Conservation (phyloP, 352 stramenopile species). For the Plasmopara muralis region DNA sequence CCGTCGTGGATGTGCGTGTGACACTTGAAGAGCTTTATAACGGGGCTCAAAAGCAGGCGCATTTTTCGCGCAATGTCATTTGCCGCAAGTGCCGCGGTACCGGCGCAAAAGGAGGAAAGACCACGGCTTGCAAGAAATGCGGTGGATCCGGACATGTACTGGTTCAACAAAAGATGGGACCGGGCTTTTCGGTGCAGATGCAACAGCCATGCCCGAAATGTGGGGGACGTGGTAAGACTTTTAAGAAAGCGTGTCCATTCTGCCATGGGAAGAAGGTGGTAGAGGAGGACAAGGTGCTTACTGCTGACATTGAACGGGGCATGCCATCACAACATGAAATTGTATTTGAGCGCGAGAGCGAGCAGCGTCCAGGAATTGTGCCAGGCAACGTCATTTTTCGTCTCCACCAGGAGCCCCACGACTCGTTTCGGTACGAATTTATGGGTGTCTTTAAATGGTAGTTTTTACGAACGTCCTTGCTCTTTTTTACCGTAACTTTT, state of each 20-base stretch:
- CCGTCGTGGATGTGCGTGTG: constrained; percentile 63
- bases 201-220: constrained; percentile 82
- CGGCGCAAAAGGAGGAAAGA: constrained; percentile 80
- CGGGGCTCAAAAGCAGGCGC: constrained; percentile 61
- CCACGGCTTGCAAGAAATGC: constrained; percentile 64
- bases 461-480: constrained; percentile 1
- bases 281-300: constrained; percentile 72
- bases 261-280: constrained; percentile 81
- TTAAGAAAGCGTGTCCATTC: constrained; percentile 91
- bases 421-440: constrained; percentile 66
- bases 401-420: constrained; percentile 85
- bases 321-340: constrained; percentile 83
- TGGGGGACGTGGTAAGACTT: constrained; percentile 89
- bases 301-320: constrained; percentile 69
- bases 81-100: constrained; percentile 81
- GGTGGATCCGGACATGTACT: constrained; percentile 65
- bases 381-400: constrained; percentile 95
- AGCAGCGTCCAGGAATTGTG: constrained; percentile 76
- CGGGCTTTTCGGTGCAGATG: constrained; percentile 86
- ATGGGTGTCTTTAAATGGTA: neutral
- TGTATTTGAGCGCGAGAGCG: constrained; percentile 81
- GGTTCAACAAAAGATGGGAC: constrained; percentile 77
- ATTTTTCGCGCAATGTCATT: constrained; percentile 70
- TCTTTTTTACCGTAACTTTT: constrained; percentile 5
- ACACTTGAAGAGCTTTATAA: constrained; percentile 86